These are phyloP conservation scores for Fremontodendron californicum DNA, from an alignment of 345 rosid species.

Conservation along the genomic window DNA sequence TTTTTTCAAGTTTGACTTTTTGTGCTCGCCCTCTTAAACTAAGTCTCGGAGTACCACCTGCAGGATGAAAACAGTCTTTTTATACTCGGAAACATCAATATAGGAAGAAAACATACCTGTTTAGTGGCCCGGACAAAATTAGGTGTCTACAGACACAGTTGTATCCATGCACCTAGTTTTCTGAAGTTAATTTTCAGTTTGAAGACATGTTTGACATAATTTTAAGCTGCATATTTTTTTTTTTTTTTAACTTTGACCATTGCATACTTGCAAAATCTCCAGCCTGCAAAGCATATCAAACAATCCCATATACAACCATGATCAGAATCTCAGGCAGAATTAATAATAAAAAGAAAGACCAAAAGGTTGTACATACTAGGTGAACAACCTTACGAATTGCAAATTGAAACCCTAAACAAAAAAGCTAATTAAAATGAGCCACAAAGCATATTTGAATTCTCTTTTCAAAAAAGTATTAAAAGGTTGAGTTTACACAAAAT, in stretches of 20 bases:
- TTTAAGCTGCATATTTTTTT: not conserved
- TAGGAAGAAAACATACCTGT: no score
- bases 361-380: not conserved
- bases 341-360: not conserved
- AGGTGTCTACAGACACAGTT: no score
- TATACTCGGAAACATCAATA: no score
- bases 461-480: not conserved
- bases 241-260: slow-evolving; percentile 2
- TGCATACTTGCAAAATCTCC: not conserved
- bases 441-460: not conserved
- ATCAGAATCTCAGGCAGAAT: not conserved
- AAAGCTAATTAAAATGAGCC: not conserved
- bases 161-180: slow-evolving; percentile 31
- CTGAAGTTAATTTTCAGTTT: slow-evolving; percentile 29
- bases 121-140: no score
- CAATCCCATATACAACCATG: not conserved
- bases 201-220: not conserved
- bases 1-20: no score
- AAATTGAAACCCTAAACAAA: not conserved
- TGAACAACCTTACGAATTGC: not conserved
- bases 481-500: not conserved
- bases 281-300: slow-evolving; percentile 3
- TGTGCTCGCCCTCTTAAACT: no score
- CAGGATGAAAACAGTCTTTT: no score
- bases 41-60: no score